A percentile compares a stretch with the other conserved stretches of the same genome.
phyloP scores from a whole-genome alignment of 140 eudicot species.

The Cichorium intybus region DNA sequence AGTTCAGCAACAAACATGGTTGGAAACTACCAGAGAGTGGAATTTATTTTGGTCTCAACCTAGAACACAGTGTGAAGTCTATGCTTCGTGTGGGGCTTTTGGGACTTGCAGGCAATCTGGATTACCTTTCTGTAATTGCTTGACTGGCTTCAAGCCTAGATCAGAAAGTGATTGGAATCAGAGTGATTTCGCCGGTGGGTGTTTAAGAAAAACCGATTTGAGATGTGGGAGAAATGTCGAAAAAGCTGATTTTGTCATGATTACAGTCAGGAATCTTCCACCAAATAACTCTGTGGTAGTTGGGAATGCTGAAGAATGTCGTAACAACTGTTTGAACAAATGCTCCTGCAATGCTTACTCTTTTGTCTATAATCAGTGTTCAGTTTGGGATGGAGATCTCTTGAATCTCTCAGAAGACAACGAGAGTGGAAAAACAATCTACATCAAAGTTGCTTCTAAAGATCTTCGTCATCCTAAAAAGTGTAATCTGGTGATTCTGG shows the following conservation, averaged over 20 bases:
- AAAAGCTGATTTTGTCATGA: slow-evolving; percentile 27
- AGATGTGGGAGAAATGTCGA: slow-evolving; percentile 25
- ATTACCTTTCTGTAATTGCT: slow-evolving; percentile 49
- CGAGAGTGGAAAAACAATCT: slow-evolving; percentile 32
- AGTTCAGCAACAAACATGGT: slow-evolving; percentile 41
- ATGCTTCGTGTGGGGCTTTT: slow-evolving; percentile 65
- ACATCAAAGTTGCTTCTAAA: slow-evolving; percentile 47
- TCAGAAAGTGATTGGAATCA: slow-evolving; percentile 36
- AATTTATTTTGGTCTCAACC: slow-evolving; percentile 59
- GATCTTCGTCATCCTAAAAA: slow-evolving; percentile 33
- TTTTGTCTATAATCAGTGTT: too few relatives aligned
- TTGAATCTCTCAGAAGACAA: slow-evolving; percentile 30
- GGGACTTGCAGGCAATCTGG: slow-evolving; percentile 39
- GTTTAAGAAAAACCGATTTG: slow-evolving; percentile 39
- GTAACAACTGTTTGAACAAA: slow-evolving; percentile 23
- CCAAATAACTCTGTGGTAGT: slow-evolving; percentile 18
- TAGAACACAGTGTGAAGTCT: slow-evolving; percentile 44
- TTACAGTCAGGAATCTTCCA: slow-evolving; percentile 26
- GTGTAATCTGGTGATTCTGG: slow-evolving; percentile 22
- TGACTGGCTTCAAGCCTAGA: slow-evolving; percentile 45
- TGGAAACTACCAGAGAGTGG: slow-evolving; percentile 38
- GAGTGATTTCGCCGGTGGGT: slow-evolving; percentile 55
- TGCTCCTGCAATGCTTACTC: too few relatives aligned
- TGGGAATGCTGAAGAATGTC: slow-evolving; percentile 30
- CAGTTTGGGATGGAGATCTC: too few relatives aligned